phyloP scores from a whole-genome alignment of 169 alveolate genomes.

The Plasmodium ovale region DNA sequence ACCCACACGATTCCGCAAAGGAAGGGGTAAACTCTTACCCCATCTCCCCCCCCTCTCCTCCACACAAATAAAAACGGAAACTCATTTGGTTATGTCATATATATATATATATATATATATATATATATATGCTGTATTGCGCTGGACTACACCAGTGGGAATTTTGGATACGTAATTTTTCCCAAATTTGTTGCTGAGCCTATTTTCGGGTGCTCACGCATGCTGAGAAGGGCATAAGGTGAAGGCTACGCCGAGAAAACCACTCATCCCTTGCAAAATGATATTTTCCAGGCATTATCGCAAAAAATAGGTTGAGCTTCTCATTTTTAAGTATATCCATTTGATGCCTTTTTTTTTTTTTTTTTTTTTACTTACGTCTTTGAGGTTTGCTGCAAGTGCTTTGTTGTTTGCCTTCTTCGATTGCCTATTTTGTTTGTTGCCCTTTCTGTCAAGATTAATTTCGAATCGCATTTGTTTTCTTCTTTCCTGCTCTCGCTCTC shows the following conservation, averaged over 20 bases:
- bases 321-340: no score
- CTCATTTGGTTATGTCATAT: background rate
- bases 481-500: conserved; percentile 72
- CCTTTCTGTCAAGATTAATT: conserved; percentile 66
- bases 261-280: no score
- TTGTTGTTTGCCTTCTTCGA: conserved; percentile 30
- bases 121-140: background rate
- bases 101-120: conserved; percentile 1
- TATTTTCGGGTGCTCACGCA: no score
- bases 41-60: background rate
- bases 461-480: conserved; percentile 76
- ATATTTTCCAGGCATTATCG: background rate
- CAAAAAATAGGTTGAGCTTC: background rate
- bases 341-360: background rate
- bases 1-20: no score
- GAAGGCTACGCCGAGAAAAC: no score
- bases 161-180: no score
- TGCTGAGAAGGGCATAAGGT: no score
- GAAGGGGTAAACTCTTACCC: no score
- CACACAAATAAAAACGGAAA: background rate
- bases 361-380: conserved; percentile 44
- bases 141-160: no score
- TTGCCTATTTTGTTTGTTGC: conserved; percentile 45
- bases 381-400: conserved; percentile 6
- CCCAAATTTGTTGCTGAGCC: no score